A percentile compares a stretch with the other conserved stretches of the same genome.
Evolutionary conservation across 768 basidiomycete genomes (phyloP).

Genomic region (Amanita rubescens): DNA sequence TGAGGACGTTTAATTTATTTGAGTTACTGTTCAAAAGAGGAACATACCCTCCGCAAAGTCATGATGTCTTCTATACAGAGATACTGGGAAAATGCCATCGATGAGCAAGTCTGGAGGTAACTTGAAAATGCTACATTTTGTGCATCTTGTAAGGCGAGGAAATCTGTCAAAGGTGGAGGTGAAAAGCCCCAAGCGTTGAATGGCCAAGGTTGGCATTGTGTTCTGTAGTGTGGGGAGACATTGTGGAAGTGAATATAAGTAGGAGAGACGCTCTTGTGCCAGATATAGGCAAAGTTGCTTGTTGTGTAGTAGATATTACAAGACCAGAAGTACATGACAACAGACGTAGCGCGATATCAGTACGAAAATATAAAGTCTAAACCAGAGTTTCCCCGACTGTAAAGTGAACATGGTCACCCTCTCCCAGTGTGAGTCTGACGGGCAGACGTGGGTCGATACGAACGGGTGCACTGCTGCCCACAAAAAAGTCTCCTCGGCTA

Average conservation of each 20-base stretch:
- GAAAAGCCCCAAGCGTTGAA: background rate
- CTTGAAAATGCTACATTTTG: constrained; percentile 20
- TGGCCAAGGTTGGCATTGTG: background rate
- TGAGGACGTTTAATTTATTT: constrained; percentile 14
- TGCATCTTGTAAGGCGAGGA: constrained; percentile 11
- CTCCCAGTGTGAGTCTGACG: constrained; percentile 71
- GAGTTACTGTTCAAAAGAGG: background rate
- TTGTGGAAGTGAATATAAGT: background rate
- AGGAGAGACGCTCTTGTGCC: background rate
- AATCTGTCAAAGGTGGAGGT: constrained; percentile 14
- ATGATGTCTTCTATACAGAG: constrained; percentile 41
- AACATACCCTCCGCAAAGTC: constrained; percentile 34
- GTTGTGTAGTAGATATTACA: constrained; percentile 4
- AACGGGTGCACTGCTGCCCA: constrained; percentile 73
- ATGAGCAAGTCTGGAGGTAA: constrained; percentile 34
- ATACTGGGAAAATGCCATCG: constrained; percentile 34
- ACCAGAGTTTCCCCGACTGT: constrained; percentile 40
- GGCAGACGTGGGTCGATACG: constrained; percentile 78
- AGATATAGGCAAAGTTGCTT: background rate
- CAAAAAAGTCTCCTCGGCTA: constrained; percentile 74
- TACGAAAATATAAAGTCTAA: no score
- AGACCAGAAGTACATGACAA: constrained; percentile 4
- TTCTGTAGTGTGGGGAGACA: background rate
- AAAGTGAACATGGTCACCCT: constrained; percentile 76
- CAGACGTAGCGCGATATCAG: background rate